Percentiles rank a stretch among this genome's conserved stretches.
Evolutionary conservation across 2,329 filamentous ascomycete genomes (phyloP).

Genomic region (Ceratocystis lukuohia): DNA sequence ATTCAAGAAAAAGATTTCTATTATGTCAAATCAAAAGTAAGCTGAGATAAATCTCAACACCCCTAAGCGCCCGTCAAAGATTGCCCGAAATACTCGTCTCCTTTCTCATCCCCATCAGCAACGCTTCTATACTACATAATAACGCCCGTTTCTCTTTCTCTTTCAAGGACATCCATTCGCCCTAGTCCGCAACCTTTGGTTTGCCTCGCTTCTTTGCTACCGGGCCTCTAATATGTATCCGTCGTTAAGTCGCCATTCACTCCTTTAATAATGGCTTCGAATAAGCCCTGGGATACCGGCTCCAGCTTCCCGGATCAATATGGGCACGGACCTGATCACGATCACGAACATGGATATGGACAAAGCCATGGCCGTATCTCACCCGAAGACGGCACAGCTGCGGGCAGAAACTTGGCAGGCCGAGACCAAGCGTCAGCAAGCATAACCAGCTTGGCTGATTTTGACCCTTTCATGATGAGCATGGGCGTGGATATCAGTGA

Average conservation of each 20-base stretch:
- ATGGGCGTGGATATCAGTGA: background rate
- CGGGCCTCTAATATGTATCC: background rate
- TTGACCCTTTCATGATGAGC: background rate
- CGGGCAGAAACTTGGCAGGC: background rate
- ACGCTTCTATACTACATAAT: too few relatives aligned
- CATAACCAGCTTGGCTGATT: constrained; percentile 4
- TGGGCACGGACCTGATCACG: background rate
- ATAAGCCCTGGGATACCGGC: background rate
- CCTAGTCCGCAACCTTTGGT: background rate
- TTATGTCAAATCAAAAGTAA: too few relatives aligned
- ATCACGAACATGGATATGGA: background rate
- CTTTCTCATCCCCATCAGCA: too few relatives aligned
- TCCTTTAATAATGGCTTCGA: background rate
- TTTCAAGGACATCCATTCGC: background rate
- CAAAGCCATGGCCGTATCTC: background rate
- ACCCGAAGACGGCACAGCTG: background rate
- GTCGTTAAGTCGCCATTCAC: background rate
- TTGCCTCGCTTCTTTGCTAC: background rate
- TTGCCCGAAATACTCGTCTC: too few relatives aligned
- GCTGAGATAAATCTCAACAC: too few relatives aligned
- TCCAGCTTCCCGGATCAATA: background rate
- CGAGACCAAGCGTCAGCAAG: background rate
- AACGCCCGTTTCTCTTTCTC: background rate
- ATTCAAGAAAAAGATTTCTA: too few relatives aligned
- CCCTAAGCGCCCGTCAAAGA: too few relatives aligned